A percentile compares a stretch with the other conserved stretches of the same genome.
phyloP scores from a whole-genome alignment of 2,329 filamentous ascomycete species.

The Trichoderma sp. region DNA sequence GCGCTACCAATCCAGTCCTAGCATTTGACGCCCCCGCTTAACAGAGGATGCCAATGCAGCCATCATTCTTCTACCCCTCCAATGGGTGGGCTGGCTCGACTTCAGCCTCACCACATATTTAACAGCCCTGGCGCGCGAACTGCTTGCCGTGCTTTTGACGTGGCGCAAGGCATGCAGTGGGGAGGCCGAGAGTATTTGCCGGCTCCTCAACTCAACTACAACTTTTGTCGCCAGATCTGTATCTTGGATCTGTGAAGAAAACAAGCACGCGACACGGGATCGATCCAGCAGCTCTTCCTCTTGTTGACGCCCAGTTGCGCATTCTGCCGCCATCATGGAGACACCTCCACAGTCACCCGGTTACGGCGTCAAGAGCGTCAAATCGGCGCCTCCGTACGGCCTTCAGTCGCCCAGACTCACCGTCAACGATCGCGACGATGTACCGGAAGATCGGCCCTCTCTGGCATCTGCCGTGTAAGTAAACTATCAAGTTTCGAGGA shows the following conservation, averaged over 20 bases:
- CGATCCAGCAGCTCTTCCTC: not conserved
- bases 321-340: conserved; percentile 25
- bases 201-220: not conserved
- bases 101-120: conserved; percentile 14
- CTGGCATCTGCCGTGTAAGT: conserved; percentile 38
- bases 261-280: not conserved
- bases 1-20: not conserved
- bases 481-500: conserved; percentile 1
- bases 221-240: not conserved
- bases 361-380: not conserved
- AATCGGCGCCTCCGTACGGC: conserved; percentile 18
- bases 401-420: conserved; percentile 32
- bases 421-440: conserved; percentile 30
- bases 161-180: not conserved
- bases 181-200: not conserved
- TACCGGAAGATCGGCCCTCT: conserved; percentile 16
- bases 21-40: not conserved
- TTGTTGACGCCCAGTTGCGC: not conserved
- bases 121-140: conserved; percentile 1
- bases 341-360: conserved; percentile 21
- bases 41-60: not conserved
- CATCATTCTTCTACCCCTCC: not conserved
- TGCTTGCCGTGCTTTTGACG: not conserved
- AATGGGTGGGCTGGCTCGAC: not conserved
- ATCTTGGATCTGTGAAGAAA: not conserved